Base-by-base conservation (phyloP, 257 asterid genomes). In the Solanum pinnatisectum region DNA sequence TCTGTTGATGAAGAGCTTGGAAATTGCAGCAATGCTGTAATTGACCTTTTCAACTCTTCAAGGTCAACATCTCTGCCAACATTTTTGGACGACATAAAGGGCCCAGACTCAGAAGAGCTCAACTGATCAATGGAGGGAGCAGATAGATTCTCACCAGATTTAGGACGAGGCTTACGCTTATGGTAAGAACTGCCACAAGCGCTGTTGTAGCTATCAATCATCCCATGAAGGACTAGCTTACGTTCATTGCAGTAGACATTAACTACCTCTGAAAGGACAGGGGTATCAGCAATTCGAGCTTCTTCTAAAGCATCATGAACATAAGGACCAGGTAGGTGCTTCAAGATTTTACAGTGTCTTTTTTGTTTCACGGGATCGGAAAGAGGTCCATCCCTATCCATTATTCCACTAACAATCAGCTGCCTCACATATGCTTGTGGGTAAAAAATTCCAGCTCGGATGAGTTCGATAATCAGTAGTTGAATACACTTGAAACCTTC, bases 361-460 rank as follows among this genome's bases (percentile, higher is more conserved):
- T 91, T 95, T 77, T 91, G 91, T 90, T 92, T 96, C 88, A 91
- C 96, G 84, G 90, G 89, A 91, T 94, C 96, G 85, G 87, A 89
- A 59, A 82, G 74, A 86, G 94, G 87, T 84, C 95, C 97, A 91
- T 90, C 92, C 90, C 95, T 92, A 90, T 98, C 99, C 94, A 94
- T 91, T 79, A 93, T 91, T 83, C 99, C 99, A 92, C 99, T 94
- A 60, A 94, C 96, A 91, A 96, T 94, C 88, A 98, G 93, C 93
- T 96, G 99, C 90, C 99, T 94, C 91, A 93, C 97, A 90, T 98
- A 98, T 68, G 95, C 99, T 89, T 92, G 94, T 59, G 99, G 98
- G 88, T 92, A 94, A 90, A 98, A 96, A 87, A 98, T 93, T 52
- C 98, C 97, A 33, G 98, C 94, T 85, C 89, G 90, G 60, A 95